phyloP scores from a whole-genome alignment of 768 basidiomycete genomes.

The Hirschioporus abietinus region DNA sequence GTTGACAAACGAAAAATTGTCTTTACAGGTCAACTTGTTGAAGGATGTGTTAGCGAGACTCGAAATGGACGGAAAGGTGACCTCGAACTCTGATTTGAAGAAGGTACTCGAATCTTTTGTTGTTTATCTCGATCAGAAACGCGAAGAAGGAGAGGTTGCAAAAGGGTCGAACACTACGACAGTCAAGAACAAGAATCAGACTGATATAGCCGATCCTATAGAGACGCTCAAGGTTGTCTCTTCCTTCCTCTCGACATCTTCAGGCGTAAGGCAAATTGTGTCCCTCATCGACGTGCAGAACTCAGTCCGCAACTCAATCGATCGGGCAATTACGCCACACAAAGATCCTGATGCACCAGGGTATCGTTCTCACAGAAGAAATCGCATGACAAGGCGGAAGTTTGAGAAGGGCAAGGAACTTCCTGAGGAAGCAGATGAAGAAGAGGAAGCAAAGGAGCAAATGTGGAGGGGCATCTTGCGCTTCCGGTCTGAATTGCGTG shows the following conservation, averaged over 20 bases:
- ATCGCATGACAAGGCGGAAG: background rate
- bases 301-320: constrained; percentile 15
- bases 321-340: background rate
- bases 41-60: background rate
- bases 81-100: background rate
- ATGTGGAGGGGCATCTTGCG: background rate
- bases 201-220: background rate
- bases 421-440: background rate
- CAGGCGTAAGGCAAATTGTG: constrained; percentile 13
- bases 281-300: constrained; percentile 20
- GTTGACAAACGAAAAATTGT: background rate
- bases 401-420: background rate
- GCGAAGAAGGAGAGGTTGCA: background rate
- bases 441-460: background rate
- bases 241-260: constrained; percentile 11
- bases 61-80: background rate
- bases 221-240: constrained; percentile 12
- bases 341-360: background rate
- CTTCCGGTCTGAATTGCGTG: background rate
- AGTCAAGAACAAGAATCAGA: background rate
- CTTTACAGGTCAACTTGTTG: background rate
- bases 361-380: background rate
- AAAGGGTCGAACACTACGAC: background rate
- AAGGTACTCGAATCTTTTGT: background rate
- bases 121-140: background rate